phyloP scores from a whole-genome alignment of 306 rosid genomes.

The Sindora glabra region DNA sequence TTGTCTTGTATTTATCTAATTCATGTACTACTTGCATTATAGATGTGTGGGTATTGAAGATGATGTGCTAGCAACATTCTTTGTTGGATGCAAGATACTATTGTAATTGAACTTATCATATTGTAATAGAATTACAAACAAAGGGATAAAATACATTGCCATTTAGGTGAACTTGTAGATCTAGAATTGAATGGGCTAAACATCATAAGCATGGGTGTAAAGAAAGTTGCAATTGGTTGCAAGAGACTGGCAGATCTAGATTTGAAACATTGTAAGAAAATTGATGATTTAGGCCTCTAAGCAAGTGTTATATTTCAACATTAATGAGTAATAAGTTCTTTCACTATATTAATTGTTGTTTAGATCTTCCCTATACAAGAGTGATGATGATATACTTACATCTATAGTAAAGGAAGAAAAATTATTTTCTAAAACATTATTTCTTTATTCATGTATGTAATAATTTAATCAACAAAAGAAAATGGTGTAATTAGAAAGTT shows the following conservation, averaged over 20 bases:
- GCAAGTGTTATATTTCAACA: conserved; percentile 24
- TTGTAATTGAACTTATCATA: conserved; percentile 52
- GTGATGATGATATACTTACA: no score
- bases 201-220: conserved; percentile 43
- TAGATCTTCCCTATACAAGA: no score
- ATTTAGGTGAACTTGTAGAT: conserved; percentile 35
- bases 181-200: conserved; percentile 56
- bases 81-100: conserved; percentile 47
- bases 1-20: conserved; percentile 13
- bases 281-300: conserved; percentile 55
- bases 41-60: conserved; percentile 55
- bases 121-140: conserved; percentile 48
- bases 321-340: no score
- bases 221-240: conserved; percentile 41
- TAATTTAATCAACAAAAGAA: no score
- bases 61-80: conserved; percentile 45
- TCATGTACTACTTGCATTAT: no score
- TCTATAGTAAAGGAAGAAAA: no score
- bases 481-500: no score
- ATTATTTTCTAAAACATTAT: no score
- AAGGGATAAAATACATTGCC: conserved; percentile 32
- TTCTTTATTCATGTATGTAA: no score
- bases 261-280: conserved; percentile 46
- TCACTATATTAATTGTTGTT: no score
- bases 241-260: conserved; percentile 52